A percentile compares a stretch with the other conserved stretches of the same genome.
phyloP scores from a whole-genome alignment of 768 basidiomycete species.

The Hydnum rufescens region DNA sequence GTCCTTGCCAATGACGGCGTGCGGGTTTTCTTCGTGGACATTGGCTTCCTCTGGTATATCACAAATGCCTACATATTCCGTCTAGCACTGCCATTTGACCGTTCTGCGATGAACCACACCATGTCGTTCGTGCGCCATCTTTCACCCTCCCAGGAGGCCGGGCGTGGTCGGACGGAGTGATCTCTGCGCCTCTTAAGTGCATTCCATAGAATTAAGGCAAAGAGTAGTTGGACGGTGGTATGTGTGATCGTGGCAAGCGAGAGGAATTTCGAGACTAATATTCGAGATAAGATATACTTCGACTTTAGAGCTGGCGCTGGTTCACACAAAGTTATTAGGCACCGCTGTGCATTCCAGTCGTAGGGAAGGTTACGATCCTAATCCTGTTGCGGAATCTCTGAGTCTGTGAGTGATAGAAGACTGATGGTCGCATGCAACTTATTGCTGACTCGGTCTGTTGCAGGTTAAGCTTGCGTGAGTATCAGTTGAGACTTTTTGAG shows the following conservation, averaged over 20 bases:
- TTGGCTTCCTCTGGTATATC: conserved; percentile 94
- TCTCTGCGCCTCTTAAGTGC: conserved; percentile 80
- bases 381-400: conserved; percentile 89
- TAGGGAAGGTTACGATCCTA: conserved; percentile 95
- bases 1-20: conserved; percentile 93
- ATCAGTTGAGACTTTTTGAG: too few species aligned
- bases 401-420: too few species aligned
- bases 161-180: conserved; percentile 72
- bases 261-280: conserved; percentile 90
- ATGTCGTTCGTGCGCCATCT: conserved; percentile 52
- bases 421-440: too few species aligned
- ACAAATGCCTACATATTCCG: conserved; percentile 34
- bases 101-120: conserved; percentile 57
- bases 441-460: too few species aligned
- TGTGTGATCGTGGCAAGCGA: conserved; percentile 86
- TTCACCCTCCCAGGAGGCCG: conserved; percentile 63
- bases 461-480: too few species aligned
- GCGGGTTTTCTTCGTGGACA: conserved; percentile 84
- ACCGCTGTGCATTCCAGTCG: conserved; percentile 82
- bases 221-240: conserved; percentile 73
- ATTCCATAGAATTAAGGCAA: conserved; percentile 79
- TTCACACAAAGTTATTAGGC: conserved; percentile 30
- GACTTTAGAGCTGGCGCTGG: not conserved
- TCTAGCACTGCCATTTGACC: conserved; percentile 22
- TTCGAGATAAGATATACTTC: conserved; percentile 62